Evolutionary conservation across 371 early-diverging fungal species (phyloP).

Genomic region (Mortierella sp.): DNA sequence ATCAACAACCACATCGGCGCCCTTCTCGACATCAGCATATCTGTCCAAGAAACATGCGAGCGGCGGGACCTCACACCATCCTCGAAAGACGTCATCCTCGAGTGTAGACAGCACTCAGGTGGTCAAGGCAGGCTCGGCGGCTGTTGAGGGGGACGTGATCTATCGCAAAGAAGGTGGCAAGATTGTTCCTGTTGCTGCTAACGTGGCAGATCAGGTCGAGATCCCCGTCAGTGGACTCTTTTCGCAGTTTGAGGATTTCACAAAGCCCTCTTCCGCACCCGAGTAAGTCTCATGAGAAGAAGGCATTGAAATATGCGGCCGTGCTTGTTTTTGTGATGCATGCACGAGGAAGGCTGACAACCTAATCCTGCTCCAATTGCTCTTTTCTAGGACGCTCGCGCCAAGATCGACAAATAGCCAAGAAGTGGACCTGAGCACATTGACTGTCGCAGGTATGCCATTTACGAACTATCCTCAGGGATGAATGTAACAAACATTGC

Average conservation of each 20-base stretch:
- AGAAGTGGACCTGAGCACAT: slow-evolving; percentile 12
- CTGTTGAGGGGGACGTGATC: slow-evolving; percentile 38
- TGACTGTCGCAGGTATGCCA: slow-evolving; percentile 28
- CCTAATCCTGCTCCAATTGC: neutral
- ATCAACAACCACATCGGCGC: neutral
- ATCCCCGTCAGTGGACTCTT: slow-evolving; percentile 42
- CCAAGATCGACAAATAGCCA: neutral
- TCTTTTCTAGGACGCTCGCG: neutral
- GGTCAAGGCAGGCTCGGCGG: neutral
- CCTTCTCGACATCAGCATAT: neutral
- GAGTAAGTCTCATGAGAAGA: slow-evolving; percentile 8
- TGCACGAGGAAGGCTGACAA: neutral
- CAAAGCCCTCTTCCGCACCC: slow-evolving; percentile 21
- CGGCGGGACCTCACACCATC: slow-evolving; percentile 2
- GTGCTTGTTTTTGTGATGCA: neutral
- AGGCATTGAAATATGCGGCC: neutral
- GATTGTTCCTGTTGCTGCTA: slow-evolving; percentile 36
- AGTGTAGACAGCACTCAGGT: neutral
- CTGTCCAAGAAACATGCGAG: neutral
- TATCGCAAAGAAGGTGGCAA: slow-evolving; percentile 45
- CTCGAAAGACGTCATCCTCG: neutral
- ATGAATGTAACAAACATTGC: neutral
- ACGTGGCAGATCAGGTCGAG: slow-evolving; percentile 11
- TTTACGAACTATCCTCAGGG: no score
- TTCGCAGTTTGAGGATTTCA: slow-evolving; percentile 26